Evolutionary conservation across 495 filamentous ascomycete species (phyloP).

Genomic region (Umbilicaria muhlenbergii): DNA sequence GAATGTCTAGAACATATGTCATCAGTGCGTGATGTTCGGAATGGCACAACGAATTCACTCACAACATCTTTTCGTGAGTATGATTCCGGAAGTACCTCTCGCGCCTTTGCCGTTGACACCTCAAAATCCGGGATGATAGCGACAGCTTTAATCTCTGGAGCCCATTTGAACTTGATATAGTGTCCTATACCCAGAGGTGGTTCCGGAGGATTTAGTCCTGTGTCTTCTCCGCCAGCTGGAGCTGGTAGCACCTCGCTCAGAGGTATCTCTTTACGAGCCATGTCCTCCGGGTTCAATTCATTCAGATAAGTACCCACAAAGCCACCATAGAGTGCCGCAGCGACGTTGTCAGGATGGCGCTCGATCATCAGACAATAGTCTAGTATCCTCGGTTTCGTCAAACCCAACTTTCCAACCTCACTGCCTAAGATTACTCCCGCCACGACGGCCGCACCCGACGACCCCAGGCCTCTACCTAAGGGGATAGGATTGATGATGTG

Average conservation of each 20-base stretch:
- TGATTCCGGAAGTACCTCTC: slow-evolving; percentile 58
- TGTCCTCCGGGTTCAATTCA: slow-evolving; percentile 72
- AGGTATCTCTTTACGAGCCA: slow-evolving; percentile 80
- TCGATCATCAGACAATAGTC: slow-evolving; percentile 92
- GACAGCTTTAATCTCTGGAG: slow-evolving; percentile 83
- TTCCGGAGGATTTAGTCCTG: slow-evolving; percentile 63
- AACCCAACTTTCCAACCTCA: slow-evolving; percentile 63
- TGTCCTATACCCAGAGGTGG: slow-evolving; percentile 86
- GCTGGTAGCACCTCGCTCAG: slow-evolving; percentile 81
- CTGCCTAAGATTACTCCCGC: slow-evolving; percentile 86
- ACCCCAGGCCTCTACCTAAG: slow-evolving; percentile 76
- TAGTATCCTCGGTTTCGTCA: slow-evolving; percentile 70
- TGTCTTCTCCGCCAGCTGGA: slow-evolving; percentile 76
- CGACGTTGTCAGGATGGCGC: slow-evolving; percentile 93
- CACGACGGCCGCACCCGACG: slow-evolving; percentile 85
- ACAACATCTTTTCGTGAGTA: slow-evolving; percentile 72
- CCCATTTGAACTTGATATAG: slow-evolving; percentile 84
- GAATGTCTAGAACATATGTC: slow-evolving; percentile 44
- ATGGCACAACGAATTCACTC: slow-evolving; percentile 16
- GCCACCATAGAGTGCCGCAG: slow-evolving; percentile 87
- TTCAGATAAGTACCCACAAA: slow-evolving; percentile 93
- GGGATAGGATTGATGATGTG: slow-evolving; percentile 92
- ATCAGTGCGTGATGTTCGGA: neutral
- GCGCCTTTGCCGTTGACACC: slow-evolving; percentile 74
- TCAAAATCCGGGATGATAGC: slow-evolving; percentile 92